phyloP scores from a whole-genome alignment of 2,329 filamentous ascomycete genomes.

The Trichoderma hamatum region DNA sequence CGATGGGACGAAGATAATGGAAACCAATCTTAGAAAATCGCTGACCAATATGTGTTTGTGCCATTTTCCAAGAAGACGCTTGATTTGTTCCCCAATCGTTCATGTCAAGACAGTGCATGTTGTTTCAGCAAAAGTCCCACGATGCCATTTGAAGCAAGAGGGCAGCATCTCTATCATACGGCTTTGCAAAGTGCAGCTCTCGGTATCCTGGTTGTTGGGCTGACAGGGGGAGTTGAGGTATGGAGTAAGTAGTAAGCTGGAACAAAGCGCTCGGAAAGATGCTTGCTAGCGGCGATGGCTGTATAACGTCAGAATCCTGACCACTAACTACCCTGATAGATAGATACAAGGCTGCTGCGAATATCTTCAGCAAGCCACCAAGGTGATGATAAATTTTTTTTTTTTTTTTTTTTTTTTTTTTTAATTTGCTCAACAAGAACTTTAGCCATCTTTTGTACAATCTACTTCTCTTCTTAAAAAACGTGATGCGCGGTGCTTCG shows the following conservation, averaged over 20 bases:
- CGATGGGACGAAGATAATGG: neutral
- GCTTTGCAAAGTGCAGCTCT: neutral
- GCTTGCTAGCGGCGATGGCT: neutral
- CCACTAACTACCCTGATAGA: too few relatives aligned
- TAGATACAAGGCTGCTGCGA: too few relatives aligned
- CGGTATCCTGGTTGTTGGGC: neutral
- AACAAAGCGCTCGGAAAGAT: constrained; percentile 13
- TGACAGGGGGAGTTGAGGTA: neutral
- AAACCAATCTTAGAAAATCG: neutral
- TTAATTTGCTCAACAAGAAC: too few relatives aligned
- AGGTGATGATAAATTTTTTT: too few relatives aligned
- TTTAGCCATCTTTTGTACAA: too few relatives aligned
- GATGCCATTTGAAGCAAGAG: neutral
- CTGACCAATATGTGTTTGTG: neutral
- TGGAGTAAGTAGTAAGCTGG: neutral
- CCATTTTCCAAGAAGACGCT: neutral
- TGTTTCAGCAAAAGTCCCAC: neutral
- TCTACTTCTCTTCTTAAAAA: too few relatives aligned
- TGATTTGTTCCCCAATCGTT: neutral
- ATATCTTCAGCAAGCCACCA: too few relatives aligned
- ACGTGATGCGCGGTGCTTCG: too few relatives aligned
- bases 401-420: too few relatives aligned
- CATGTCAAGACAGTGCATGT: neutral
- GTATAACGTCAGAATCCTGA: constrained; percentile 22
- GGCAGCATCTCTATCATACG: neutral